phyloP scores from a whole-genome alignment of 305 asterid genomes.

The Plantago coronopus region DNA sequence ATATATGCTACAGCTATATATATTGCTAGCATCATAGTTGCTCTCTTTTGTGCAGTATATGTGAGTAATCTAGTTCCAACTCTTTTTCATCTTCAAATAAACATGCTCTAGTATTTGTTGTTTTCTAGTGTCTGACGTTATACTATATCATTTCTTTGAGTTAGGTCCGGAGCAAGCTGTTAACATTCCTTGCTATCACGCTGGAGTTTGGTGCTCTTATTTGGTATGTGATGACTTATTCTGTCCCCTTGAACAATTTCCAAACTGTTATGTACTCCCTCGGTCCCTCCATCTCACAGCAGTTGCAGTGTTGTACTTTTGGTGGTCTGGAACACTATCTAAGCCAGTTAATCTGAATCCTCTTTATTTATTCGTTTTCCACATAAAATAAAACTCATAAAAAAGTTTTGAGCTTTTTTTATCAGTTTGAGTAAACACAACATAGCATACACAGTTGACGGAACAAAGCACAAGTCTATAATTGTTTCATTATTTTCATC shows the following conservation, averaged over 20 bases:
- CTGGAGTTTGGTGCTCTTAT: slow-evolving; percentile 89
- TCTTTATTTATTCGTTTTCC: too few species aligned
- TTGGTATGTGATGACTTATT: slow-evolving; percentile 45
- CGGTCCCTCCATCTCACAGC: too few species aligned
- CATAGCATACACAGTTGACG: not conserved
- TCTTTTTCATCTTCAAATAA: slow-evolving; percentile 16
- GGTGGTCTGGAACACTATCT: too few species aligned
- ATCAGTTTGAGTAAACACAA: not conserved
- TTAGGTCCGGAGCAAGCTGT: slow-evolving; percentile 80
- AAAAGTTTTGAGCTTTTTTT: too few species aligned
- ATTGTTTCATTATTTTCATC: not conserved
- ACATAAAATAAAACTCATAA: too few species aligned
- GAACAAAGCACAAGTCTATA: not conserved
- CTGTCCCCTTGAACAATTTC: too few species aligned
- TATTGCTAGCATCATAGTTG: slow-evolving; percentile 81
- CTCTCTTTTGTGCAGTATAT: slow-evolving; percentile 86
- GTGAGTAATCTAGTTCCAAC: slow-evolving; percentile 47
- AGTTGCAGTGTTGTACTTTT: too few species aligned
- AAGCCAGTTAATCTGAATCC: too few species aligned
- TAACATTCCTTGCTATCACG: slow-evolving; percentile 73
- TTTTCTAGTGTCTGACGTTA: slow-evolving; percentile 12
- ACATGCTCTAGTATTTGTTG: slow-evolving; percentile 9
- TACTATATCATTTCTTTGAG: slow-evolving; percentile 20
- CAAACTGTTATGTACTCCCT: too few species aligned
- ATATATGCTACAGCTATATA: slow-evolving; percentile 92